Conservation (phyloP, 805 yeast genomes). For the Naumovozyma baii region DNA sequence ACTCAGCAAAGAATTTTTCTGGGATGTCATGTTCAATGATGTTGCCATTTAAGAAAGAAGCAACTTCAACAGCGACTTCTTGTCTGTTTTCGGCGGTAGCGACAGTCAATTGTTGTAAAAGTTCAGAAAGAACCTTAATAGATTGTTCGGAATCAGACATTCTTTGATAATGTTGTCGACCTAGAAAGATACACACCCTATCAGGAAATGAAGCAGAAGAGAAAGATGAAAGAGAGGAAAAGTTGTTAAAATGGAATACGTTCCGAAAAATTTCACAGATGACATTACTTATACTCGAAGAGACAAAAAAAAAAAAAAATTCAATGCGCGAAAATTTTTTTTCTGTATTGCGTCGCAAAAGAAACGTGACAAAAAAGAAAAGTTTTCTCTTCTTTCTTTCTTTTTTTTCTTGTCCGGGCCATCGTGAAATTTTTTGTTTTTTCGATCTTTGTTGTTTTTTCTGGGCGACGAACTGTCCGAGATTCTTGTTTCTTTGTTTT, state of each 20-base stretch:
- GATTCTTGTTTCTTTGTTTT: too few relatives aligned
- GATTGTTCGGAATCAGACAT: conserved; percentile 43
- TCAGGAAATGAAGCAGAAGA: conserved; percentile 1
- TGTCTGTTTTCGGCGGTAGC: conserved; percentile 77
- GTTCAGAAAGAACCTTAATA: conserved; percentile 77
- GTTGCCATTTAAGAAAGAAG: conserved; percentile 90
- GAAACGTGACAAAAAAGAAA: neutral
- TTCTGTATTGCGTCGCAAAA: neutral
- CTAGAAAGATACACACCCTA: conserved; percentile 7
- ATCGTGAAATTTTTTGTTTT: neutral
- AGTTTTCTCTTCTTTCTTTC: neutral
- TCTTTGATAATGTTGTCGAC: conserved; percentile 14
- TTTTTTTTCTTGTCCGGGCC: neutral
- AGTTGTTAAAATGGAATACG: neutral
- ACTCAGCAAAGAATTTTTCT: conserved; percentile 68
- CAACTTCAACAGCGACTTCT: conserved; percentile 78
- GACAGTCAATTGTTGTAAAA: conserved; percentile 84
- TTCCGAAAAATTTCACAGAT: neutral
- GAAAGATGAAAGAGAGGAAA: neutral
- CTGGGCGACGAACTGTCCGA: too few relatives aligned
- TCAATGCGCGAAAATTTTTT: conserved; percentile 1
- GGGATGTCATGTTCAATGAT: conserved; percentile 99
- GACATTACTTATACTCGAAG: neutral
- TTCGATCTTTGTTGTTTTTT: too few relatives aligned
- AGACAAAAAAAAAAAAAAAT: too few relatives aligned